Conservation (phyloP, 2,329 filamentous ascomycete genomes). For the Zymoseptoria tritici region DNA sequence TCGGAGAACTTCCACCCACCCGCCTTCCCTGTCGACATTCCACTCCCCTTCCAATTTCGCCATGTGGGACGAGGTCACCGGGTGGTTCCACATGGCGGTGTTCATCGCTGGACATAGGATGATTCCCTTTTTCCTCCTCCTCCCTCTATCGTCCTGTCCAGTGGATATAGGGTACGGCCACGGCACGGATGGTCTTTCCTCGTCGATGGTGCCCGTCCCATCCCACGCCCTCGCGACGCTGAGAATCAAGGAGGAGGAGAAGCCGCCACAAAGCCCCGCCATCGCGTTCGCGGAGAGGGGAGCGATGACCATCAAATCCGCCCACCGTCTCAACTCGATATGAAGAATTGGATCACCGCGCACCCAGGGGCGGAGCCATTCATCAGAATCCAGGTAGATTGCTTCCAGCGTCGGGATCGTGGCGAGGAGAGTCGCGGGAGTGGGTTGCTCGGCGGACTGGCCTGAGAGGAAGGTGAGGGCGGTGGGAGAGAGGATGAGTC, state of each 20-base stretch:
- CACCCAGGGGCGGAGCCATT: conserved; percentile 74
- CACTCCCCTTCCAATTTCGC: conserved; percentile 60
- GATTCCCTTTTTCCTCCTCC: conserved; percentile 55
- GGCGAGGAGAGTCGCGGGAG: conserved; percentile 53
- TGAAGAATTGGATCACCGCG: conserved; percentile 77
- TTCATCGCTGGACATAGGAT: conserved; percentile 82
- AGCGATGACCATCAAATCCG: conserved; percentile 69
- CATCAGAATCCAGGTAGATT: conserved; percentile 75
- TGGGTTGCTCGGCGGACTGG: conserved; percentile 70
- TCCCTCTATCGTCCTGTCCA: not conserved
- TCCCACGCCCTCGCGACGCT: conserved; percentile 86
- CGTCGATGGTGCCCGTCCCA: too few relatives aligned
- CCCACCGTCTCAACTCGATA: conserved; percentile 80
- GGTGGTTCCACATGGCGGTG: conserved; percentile 83
- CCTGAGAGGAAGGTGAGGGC: conserved; percentile 69
- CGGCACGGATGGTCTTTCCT: too few relatives aligned
- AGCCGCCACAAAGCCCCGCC: conserved; percentile 72
- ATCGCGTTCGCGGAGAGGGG: conserved; percentile 79
- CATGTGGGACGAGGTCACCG: too few relatives aligned
- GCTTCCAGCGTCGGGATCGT: conserved; percentile 68
- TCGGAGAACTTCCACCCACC: conserved; percentile 61
- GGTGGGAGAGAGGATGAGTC: conserved; percentile 70
- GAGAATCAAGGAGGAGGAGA: conserved; percentile 67
- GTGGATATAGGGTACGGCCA: too few relatives aligned
- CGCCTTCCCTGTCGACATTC: conserved; percentile 44